Evolutionary conservation across 345 rosid species (phyloP).

Genomic region (Gossypium anomalum): DNA sequence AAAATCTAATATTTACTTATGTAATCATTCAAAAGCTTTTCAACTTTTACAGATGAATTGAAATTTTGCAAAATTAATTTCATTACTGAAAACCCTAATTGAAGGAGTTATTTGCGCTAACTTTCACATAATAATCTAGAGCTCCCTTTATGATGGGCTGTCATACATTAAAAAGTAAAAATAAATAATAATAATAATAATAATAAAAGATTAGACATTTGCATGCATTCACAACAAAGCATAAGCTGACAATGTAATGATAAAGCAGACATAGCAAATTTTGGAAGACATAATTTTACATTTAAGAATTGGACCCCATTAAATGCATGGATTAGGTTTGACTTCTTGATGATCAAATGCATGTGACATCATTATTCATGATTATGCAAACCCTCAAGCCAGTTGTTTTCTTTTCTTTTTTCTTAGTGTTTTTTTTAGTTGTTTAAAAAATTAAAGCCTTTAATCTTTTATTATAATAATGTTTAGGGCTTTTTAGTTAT

Average conservation of each 20-base stretch:
- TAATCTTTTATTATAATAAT: background rate
- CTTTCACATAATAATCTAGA: background rate
- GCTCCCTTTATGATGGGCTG: background rate
- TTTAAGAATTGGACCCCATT: conserved; percentile 17
- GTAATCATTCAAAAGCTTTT: no score
- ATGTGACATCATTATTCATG: conserved; percentile 40
- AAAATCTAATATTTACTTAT: no score
- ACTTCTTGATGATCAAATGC: conserved; percentile 30
- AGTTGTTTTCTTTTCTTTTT: background rate
- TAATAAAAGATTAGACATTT: background rate
- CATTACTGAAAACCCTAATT: conserved; percentile 19
- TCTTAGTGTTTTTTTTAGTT: background rate
- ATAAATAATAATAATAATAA: background rate
- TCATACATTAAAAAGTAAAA: background rate
- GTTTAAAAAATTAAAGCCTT: background rate
- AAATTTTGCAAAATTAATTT: no score
- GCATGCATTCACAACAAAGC: conserved; percentile 13
- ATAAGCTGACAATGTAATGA: background rate
- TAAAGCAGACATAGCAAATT: background rate
- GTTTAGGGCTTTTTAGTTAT: no score
- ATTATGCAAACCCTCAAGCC: conserved; percentile 14
- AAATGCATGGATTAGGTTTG: conserved; percentile 45
- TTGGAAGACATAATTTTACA: background rate
- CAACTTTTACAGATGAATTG: no score
- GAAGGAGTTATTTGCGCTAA: conserved; percentile 27